Evolutionary conservation across 495 filamentous ascomycete genomes (phyloP), one percentile per base, ranked within the genome.

Genomic region (Trichoderma virens): DNA sequence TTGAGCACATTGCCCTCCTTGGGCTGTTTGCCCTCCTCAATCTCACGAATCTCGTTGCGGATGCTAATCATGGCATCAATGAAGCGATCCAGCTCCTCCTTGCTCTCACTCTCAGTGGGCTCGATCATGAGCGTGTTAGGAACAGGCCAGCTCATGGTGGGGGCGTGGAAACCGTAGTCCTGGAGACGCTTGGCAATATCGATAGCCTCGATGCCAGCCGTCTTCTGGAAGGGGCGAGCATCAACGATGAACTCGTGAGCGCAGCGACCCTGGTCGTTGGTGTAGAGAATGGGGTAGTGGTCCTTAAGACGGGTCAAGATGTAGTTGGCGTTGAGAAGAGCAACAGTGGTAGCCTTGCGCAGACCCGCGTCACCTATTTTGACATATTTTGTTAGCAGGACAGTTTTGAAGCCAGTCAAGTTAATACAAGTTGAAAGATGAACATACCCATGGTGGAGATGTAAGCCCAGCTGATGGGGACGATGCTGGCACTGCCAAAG

Each of bases 191-290:
- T 98, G 69, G 94, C 94, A 64, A 98, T 89, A 70, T 98, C 94
- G 71, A 97, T 96, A 47, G 92, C 94, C 78, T 98, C 93, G 71
- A 98, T 80, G 14, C 90, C 91, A 61, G 88, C 84, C 32, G 85
- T 86, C 25, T 96, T 91, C 72, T 91, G 90, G 82, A 98, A 96
- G 30, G 82, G 76, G 7, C 94, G 90, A 28, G 88, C 85, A 67
- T 98, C 94, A 59, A 98, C 88, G 74, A 98, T 98, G 79, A 98
- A 98, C 79, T 98, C 94, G 80, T 98, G 94, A 0, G 94, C 94
- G 69, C 94, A 98, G 61, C 93, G 89, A 32, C 88, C 89, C 62
- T 90, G 83, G 39, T 82, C 80, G 75, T 98, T 98, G 64, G 92
- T 95, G 80, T 98, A 98, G 14, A 98, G 80, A 70, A 98, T 92